Evolutionary conservation across 306 rosid genomes (phyloP), one percentile per base, ranked within the genome.

Genomic region (Quercus parvula): DNA sequence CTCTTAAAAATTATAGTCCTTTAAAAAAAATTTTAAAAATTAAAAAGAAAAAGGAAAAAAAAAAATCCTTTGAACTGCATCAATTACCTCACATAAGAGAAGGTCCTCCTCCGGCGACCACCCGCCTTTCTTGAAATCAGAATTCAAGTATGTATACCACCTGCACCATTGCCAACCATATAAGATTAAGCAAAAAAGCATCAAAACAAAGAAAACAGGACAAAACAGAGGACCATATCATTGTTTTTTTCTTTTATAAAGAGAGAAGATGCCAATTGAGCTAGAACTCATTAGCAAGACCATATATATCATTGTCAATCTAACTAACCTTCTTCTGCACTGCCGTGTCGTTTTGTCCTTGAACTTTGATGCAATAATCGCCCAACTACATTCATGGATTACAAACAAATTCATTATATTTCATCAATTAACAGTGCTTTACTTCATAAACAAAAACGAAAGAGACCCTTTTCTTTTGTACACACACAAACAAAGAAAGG

Each of bases 101-200:
- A 90, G 76, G 78, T 93, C 99, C 88, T 96, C 99, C 68, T 96
- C 99, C 7, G 94, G 97, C 24, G 99, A 91, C 99, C 99, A 96
- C 12, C 99, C 99, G 56, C 99, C 99, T 89, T 93, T 96, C 89
- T 96, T 96, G 91, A 96, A 96, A 79, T 93, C 97, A 64, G 99
- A 96, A 90, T 96, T 96, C 89, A 96, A 88, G 78, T 96, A 96
- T 7, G 99, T 96, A 89, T 90, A 96, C 99, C 99, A 96, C 84
- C 99, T 96, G 92, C 64, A 72, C 77, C 71, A 78, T 58, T 12
- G 51, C 78, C 8, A 79, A 55, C 84, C 77, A 83, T 12, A 77
- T 71, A 79, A 79, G 77, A 86, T 63, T 71, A 74, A 73, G 83
- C 74, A 13, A 64, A 74, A 73, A 75, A 71, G 61, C 61, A 49